These are phyloP conservation scores for Aspergillus sergii DNA, from an alignment of 2,329 filamentous ascomycete genomes.

Conservation along the genomic window DNA sequence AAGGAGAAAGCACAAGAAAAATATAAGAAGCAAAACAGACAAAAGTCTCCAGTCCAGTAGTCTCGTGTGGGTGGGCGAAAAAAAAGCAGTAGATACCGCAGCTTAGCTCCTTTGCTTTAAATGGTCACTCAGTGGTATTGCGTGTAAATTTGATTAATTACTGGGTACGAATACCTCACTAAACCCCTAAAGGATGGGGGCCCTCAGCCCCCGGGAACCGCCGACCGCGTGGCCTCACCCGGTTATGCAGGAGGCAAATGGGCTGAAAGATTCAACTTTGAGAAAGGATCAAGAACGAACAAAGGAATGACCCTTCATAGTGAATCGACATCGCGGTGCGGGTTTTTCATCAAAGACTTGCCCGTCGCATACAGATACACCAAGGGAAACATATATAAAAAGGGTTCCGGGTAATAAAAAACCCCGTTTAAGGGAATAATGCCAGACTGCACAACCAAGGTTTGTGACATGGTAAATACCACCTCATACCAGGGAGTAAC, in stretches of 20 bases:
- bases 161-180: conserved; percentile 3
- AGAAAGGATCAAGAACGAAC: not conserved
- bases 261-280: not conserved
- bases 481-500: not conserved
- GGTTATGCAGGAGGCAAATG: conserved; percentile 6
- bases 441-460: not conserved
- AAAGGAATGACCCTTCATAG: not conserved
- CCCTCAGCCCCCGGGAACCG: conserved; percentile 12
- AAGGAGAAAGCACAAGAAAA: conserved; percentile 10
- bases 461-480: conserved; percentile 2
- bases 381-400: not conserved
- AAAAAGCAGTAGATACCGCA: not conserved
- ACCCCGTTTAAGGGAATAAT: not conserved
- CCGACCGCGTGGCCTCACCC: conserved; percentile 11
- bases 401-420: not conserved
- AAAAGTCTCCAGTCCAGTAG: not conserved
- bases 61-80: not conserved
- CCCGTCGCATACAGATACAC: not conserved
- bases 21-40: conserved; percentile 3
- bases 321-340: not conserved
- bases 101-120: not conserved
- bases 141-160: not conserved
- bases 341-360: not conserved
- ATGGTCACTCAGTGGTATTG: conserved; percentile 3
- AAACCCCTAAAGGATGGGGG: not conserved